phyloP scores from a whole-genome alignment of 2,329 filamentous ascomycete genomes.

The Chrysoporthe austroafricana region DNA sequence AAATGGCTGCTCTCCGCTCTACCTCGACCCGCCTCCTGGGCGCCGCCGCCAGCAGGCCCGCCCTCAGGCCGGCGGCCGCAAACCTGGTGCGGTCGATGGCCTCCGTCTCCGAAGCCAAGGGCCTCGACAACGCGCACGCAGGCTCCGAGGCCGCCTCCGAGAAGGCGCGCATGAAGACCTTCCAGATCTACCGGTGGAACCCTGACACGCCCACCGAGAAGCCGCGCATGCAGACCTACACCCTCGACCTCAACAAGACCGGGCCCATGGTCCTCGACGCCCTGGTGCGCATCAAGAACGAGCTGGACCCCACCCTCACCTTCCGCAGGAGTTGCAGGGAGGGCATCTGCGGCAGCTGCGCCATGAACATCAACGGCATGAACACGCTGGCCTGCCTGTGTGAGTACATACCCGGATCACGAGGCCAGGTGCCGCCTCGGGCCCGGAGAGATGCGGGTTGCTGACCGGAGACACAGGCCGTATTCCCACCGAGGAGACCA shows the following conservation, averaged over 20 bases:
- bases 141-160: constrained; percentile 53
- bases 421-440: background rate
- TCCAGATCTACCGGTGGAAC: constrained; percentile 99
- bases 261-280: constrained; percentile 98
- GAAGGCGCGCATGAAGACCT: constrained; percentile 81
- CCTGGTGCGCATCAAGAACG: constrained; percentile 98
- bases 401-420: constrained; percentile 56
- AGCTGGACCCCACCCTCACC: constrained; percentile 93
- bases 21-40: constrained; percentile 57
- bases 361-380: constrained; percentile 99
- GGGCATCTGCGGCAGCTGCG: constrained; percentile 97
- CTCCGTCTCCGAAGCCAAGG: constrained; percentile 55
- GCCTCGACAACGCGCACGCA: constrained; percentile 26
- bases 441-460: background rate
- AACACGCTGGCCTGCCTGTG: constrained; percentile 98
- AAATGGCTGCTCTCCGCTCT: constrained; percentile 66
- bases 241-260: constrained; percentile 96
- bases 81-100: constrained; percentile 58
- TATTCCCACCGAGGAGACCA: constrained; percentile 80
- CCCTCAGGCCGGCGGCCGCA: constrained; percentile 41
- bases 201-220: constrained; percentile 90
- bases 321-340: constrained; percentile 96
- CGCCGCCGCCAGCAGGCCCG: constrained; percentile 48
- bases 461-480: constrained; percentile 65
- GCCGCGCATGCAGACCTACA: constrained; percentile 94